Evolutionary conservation across 495 filamentous ascomycete genomes (phyloP).

Genomic region (Aspergillus cristatus): DNA sequence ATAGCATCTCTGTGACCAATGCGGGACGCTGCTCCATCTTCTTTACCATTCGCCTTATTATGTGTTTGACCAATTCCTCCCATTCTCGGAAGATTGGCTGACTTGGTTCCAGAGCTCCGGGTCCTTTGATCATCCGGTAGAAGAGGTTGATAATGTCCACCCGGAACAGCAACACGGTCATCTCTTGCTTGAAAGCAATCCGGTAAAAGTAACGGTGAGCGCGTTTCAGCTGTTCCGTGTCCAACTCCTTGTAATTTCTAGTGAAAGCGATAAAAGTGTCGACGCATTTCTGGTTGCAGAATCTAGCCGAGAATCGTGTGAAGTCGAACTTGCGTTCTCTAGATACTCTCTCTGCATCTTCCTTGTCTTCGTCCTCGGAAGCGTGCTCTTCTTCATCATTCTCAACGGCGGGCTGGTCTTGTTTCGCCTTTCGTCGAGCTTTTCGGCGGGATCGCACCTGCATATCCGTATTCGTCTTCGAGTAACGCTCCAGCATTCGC

Average conservation of each 20-base stretch:
- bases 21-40: slow-evolving; percentile 79
- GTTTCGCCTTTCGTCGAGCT: slow-evolving; percentile 60
- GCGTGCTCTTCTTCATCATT: slow-evolving; percentile 46
- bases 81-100: slow-evolving; percentile 70
- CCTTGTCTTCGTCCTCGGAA: slow-evolving; percentile 68
- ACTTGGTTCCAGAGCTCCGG: slow-evolving; percentile 59
- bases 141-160: slow-evolving; percentile 85
- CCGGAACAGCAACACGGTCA: slow-evolving; percentile 79
- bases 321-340: slow-evolving; percentile 94
- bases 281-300: slow-evolving; percentile 73
- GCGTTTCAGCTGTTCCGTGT: slow-evolving; percentile 74
- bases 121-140: slow-evolving; percentile 87
- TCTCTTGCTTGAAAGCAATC: slow-evolving; percentile 87
- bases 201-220: slow-evolving; percentile 94
- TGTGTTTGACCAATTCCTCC: slow-evolving; percentile 79
- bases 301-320: slow-evolving; percentile 66
- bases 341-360: slow-evolving; percentile 54
- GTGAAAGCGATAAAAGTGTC: slow-evolving; percentile 82
- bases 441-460: slow-evolving; percentile 75
- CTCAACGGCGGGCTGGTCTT: slow-evolving; percentile 24
- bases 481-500: slow-evolving; percentile 85
- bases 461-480: slow-evolving; percentile 87
- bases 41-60: slow-evolving; percentile 63
- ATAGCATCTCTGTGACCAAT: slow-evolving; percentile 79
- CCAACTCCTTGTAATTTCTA: slow-evolving; percentile 73